These are phyloP conservation scores for Lactarius hatsudake DNA, from an alignment of 768 basidiomycete species.

Conservation along the genomic window DNA sequence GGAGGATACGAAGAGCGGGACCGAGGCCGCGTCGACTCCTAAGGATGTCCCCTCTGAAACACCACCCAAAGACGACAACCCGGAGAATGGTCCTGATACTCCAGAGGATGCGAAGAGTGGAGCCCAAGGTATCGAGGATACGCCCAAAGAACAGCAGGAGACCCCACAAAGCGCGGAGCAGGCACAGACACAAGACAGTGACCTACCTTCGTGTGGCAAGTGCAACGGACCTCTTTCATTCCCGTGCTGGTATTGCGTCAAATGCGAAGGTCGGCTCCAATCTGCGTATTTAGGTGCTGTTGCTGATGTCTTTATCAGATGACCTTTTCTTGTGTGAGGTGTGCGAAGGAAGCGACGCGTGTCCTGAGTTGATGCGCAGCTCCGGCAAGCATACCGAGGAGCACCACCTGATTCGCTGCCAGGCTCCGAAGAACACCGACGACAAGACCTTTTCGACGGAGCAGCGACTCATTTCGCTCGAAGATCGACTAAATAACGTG, in stretches of 20 bases:
- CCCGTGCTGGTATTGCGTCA: slow-evolving; percentile 11
- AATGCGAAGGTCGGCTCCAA: slow-evolving; percentile 4
- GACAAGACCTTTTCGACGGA: not conserved
- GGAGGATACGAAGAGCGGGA: not conserved
- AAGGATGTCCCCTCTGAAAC: not conserved
- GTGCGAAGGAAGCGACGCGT: slow-evolving; percentile 20
- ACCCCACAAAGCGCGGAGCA: not conserved
- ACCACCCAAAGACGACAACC: not conserved
- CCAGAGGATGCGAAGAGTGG: not conserved
- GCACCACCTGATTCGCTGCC: slow-evolving; percentile 21
- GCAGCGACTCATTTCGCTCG: slow-evolving; percentile 1
- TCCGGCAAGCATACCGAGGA: slow-evolving; percentile 10
- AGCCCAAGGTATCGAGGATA: not conserved
- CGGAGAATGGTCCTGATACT: not conserved
- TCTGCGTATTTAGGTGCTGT: not conserved
- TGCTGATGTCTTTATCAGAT: not conserved
- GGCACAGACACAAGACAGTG: slow-evolving; percentile 17
- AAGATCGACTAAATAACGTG: slow-evolving; percentile 1
- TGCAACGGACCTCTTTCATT: slow-evolving; percentile 25
- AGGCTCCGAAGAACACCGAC: not conserved
- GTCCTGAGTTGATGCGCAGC: slow-evolving; percentile 5
- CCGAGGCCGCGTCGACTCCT: not conserved
- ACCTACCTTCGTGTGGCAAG: slow-evolving; percentile 29
- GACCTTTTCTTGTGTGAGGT: slow-evolving; percentile 24
- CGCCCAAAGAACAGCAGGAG: not conserved